These are phyloP conservation scores for Torulaspora pretoriensis DNA, from an alignment of 1,139 yeast genomes.

Conservation along the genomic window DNA sequence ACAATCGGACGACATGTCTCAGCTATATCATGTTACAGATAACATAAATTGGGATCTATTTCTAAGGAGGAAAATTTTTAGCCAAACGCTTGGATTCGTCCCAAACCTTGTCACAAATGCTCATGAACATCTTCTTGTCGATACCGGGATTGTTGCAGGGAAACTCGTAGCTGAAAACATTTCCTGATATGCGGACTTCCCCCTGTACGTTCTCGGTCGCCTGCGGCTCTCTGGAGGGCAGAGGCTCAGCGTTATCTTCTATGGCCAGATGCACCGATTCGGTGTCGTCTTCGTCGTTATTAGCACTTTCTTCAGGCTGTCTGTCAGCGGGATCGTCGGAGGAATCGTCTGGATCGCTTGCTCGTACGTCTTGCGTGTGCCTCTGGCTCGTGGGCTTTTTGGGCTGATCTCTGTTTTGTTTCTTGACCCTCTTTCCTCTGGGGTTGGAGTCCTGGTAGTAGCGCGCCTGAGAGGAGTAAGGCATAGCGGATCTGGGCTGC, in stretches of 20 bases:
- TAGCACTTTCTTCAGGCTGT: conserved; percentile 1
- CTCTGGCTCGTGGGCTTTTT: conserved; percentile 6
- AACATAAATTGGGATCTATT: neutral
- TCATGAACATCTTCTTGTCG: conserved; percentile 36
- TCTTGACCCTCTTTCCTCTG: conserved; percentile 8
- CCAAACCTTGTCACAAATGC: conserved; percentile 37
- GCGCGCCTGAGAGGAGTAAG: conserved; percentile 14
- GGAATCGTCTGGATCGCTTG: conserved; percentile 1
- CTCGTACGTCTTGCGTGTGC: conserved; percentile 5
- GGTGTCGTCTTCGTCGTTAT: conserved; percentile 6
- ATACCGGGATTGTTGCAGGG: conserved; percentile 19
- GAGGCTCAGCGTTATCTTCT: conserved; percentile 8
- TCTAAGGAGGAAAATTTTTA: conserved; percentile 1
- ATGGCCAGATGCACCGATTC: conserved; percentile 15
- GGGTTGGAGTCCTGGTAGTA: conserved; percentile 10
- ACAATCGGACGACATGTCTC: neutral
- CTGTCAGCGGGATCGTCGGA: neutral
- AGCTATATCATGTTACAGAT: neutral
- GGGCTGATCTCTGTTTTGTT: conserved; percentile 4
- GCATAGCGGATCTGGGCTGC: conserved; percentile 17
- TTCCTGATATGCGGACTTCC: conserved; percentile 25
- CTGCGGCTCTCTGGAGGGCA: conserved; percentile 2
- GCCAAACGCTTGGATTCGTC: conserved; percentile 26
- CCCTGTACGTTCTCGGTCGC: conserved; percentile 22
- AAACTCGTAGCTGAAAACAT: conserved; percentile 32